Base-by-base conservation (phyloP, 345 rosid species). In the Rubroshorea leprosula region DNA sequence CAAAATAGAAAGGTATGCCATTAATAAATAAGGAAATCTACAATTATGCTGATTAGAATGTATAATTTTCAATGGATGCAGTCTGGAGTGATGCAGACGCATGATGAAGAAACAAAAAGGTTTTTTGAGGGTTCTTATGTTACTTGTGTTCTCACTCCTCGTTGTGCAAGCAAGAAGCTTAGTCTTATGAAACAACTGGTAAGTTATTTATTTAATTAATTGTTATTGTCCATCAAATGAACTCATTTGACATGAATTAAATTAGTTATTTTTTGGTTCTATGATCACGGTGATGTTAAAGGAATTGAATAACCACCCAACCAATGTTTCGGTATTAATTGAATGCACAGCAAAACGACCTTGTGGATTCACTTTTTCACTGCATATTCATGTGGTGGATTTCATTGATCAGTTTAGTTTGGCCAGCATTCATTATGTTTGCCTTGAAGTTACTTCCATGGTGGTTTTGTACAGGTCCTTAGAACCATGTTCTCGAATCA, bases 81-180 rank as follows among this genome's bases (percentile, higher is more conserved):
- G 99, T 43, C 45, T 54, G 99, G 99, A 65, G 71, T 89, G 57
- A 93, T 93, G 99, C 63, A 58, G 54, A 93, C 99, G 1, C 99
- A 90, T 43, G 97, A 93, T 70, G 99, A 93, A 77, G 96, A 89
- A 60, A 93, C 99, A 2, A 49, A 63, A 59, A 87, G 81, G 73
- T 93, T 90, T 66, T 93, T 93, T 76, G 89, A 75, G 83, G 86
- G 87, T 81, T 94, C 99, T 0, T 90, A 97, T 25, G 97, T 94
- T 16, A 83, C 25, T n/a, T 94, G 99, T 54, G 95, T 82, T 17
- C 70, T 90, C 76, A 73, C 96, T 8, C 86, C 97, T 0, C 96
- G 99, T 3, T 90, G 82, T 70, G 86, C 87, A 23, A 90, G 97
- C 68, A 82, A 87, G 68, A 94, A 90, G 77, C 79, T 85, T 56